These are phyloP conservation scores for Botrytis tulipae DNA, from an alignment of 2,329 filamentous ascomycete genomes.

Conservation along the genomic window DNA sequence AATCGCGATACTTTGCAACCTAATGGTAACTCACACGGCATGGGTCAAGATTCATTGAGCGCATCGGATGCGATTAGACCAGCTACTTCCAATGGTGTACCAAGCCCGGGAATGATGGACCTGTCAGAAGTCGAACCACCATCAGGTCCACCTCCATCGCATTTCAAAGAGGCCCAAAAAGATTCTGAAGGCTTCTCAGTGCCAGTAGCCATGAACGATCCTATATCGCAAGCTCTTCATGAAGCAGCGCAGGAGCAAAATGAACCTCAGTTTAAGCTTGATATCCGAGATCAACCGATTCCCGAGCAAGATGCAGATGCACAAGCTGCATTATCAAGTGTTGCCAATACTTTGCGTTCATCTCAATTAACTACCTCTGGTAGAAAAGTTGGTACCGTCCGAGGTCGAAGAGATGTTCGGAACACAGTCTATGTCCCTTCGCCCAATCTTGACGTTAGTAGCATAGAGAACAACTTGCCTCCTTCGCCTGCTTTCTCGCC, in stretches of 20 bases:
- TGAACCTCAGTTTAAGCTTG: slow-evolving; percentile 72
- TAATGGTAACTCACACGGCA: slow-evolving; percentile 32
- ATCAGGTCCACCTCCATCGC: slow-evolving; percentile 47
- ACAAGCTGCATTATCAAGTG: slow-evolving; percentile 70
- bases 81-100: slow-evolving; percentile 44
- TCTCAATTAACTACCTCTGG: slow-evolving; percentile 59
- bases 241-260: slow-evolving; percentile 58
- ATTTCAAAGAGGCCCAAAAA: slow-evolving; percentile 47
- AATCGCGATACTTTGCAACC: slow-evolving; percentile 27
- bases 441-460: slow-evolving; percentile 34
- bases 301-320: slow-evolving; percentile 74
- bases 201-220: slow-evolving; percentile 60
- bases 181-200: slow-evolving; percentile 77
- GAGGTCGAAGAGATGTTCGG: slow-evolving; percentile 85
- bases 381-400: slow-evolving; percentile 71
- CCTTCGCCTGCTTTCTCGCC: slow-evolving; percentile 38
- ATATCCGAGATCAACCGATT: slow-evolving; percentile 75
- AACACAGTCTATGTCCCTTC: slow-evolving; percentile 82
- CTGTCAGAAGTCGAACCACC: slow-evolving; percentile 53
- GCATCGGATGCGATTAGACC: background rate
- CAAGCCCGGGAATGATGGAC: slow-evolving; percentile 41
- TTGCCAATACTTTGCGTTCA: slow-evolving; percentile 69
- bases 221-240: slow-evolving; percentile 70
- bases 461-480: slow-evolving; percentile 29
- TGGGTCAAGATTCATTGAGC: slow-evolving; percentile 36